These are phyloP conservation scores for Apiospora arundinis DNA, from an alignment of 2,329 filamentous ascomycete species.

Conservation along the genomic window DNA sequence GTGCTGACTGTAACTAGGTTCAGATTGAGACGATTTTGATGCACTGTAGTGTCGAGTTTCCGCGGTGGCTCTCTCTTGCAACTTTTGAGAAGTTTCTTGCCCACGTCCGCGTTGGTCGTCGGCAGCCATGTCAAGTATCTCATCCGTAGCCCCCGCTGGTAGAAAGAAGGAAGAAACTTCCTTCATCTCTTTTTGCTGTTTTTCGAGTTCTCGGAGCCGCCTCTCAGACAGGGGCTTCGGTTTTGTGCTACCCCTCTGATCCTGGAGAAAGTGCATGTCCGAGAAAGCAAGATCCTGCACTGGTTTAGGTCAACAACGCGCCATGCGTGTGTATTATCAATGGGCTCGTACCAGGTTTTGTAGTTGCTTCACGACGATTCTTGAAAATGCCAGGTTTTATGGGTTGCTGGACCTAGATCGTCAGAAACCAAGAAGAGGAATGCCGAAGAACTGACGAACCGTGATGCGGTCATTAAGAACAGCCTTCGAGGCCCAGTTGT, in stretches of 20 bases:
- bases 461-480: slow-evolving; percentile 60
- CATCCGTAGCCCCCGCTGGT: slow-evolving; percentile 24
- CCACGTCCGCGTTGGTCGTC: neutral
- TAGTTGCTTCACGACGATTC: slow-evolving; percentile 47
- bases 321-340: slow-evolving; percentile 18
- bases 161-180: slow-evolving; percentile 46
- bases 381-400: slow-evolving; percentile 51
- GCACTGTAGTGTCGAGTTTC: slow-evolving; percentile 20
- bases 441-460: slow-evolving; percentile 40
- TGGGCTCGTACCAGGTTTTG: slow-evolving; percentile 44
- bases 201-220: slow-evolving; percentile 33
- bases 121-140: neutral
- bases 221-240: slow-evolving; percentile 34
- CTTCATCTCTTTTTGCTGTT: slow-evolving; percentile 42
- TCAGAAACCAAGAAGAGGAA: neutral
- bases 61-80: slow-evolving; percentile 20
- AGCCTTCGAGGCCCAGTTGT: slow-evolving; percentile 61
- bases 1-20: neutral
- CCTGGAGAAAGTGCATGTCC: slow-evolving; percentile 53
- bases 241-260: slow-evolving; percentile 30
- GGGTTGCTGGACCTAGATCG: slow-evolving; percentile 34
- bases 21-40: neutral
- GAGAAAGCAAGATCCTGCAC: slow-evolving; percentile 61
- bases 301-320: slow-evolving; percentile 32
- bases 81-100: neutral